These are phyloP conservation scores for Calonectria naviculata DNA, from an alignment of 2,329 filamentous ascomycete species.

Conservation along the genomic window DNA sequence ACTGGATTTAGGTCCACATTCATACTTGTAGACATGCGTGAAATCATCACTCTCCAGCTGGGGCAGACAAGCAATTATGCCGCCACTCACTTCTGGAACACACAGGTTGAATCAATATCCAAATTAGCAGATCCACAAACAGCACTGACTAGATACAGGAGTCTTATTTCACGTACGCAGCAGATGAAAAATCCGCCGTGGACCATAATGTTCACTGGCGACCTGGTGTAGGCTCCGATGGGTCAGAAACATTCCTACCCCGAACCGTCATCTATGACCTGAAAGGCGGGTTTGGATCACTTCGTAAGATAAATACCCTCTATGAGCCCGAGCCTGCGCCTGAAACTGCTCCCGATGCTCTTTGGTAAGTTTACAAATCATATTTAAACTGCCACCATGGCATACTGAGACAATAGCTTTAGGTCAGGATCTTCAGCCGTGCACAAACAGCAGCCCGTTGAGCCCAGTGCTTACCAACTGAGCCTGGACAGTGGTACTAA, in stretches of 20 bases:
- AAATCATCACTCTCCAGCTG: slow-evolving; percentile 93
- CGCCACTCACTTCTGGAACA: slow-evolving; percentile 97
- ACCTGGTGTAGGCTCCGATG: slow-evolving; percentile 83
- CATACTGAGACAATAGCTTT: background rate
- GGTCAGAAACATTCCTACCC: slow-evolving; percentile 91
- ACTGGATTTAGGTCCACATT: background rate
- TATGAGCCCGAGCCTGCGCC: slow-evolving; percentile 70
- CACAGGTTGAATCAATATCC: slow-evolving; percentile 69
- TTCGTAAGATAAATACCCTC: slow-evolving; percentile 88
- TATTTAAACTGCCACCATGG: background rate
- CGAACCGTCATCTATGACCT: slow-evolving; percentile 94
- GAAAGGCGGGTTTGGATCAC: slow-evolving; percentile 90
- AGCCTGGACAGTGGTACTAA: slow-evolving; percentile 79
- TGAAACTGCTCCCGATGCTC: slow-evolving; percentile 43
- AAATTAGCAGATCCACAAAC: background rate
- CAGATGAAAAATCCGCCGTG: slow-evolving; percentile 48
- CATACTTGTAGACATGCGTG: slow-evolving; percentile 74
- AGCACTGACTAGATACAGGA: slow-evolving; percentile 66
- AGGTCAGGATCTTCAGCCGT: slow-evolving; percentile 77
- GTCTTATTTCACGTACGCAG: slow-evolving; percentile 93
- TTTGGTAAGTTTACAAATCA: slow-evolving; percentile 45
- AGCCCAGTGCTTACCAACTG: slow-evolving; percentile 80
- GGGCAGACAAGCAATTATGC: slow-evolving; percentile 94
- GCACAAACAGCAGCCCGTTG: slow-evolving; percentile 75
- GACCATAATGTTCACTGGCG: slow-evolving; percentile 83